These are phyloP conservation scores for Penicillium paxilli DNA, from an alignment of 495 filamentous ascomycete species.

Conservation along the genomic window DNA sequence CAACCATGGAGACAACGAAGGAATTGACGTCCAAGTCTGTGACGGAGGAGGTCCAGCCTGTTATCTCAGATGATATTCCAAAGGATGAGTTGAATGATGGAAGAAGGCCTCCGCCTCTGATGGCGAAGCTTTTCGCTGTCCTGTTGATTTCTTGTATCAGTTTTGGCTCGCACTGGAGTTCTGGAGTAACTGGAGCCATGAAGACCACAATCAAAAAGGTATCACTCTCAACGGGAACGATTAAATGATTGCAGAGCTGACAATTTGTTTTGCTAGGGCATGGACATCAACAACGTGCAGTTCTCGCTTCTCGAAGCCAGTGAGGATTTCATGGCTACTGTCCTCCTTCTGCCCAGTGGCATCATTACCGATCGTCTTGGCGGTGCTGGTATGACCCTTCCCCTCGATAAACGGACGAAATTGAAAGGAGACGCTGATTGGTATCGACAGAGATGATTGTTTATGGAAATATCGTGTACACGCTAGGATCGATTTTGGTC, in stretches of 20 bases:
- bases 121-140: conserved; percentile 35
- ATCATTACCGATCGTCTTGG: conserved; percentile 45
- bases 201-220: conserved; percentile 49
- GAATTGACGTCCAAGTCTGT: conserved; percentile 11
- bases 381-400: conserved; percentile 38
- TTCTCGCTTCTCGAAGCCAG: conserved; percentile 46
- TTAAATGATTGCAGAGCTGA: neutral
- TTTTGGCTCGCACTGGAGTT: conserved; percentile 44
- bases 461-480: conserved; percentile 45
- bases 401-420: no score
- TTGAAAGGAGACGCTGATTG: neutral
- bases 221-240: neutral
- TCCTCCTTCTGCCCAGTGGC: conserved; percentile 43
- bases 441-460: conserved; percentile 40
- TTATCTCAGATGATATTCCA: neutral
- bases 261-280: conserved; percentile 18
- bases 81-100: conserved; percentile 9
- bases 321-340: conserved; percentile 48
- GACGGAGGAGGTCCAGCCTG: conserved; percentile 9
- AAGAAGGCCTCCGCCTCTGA: conserved; percentile 31
- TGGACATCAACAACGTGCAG: conserved; percentile 42
- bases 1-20: conserved; percentile 12
- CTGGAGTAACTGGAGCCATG: conserved; percentile 45
- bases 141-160: conserved; percentile 43
- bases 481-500: conserved; percentile 46